Conservation (phyloP, 441 rosid genomes). For the Euphorbia schlechtendalii region DNA sequence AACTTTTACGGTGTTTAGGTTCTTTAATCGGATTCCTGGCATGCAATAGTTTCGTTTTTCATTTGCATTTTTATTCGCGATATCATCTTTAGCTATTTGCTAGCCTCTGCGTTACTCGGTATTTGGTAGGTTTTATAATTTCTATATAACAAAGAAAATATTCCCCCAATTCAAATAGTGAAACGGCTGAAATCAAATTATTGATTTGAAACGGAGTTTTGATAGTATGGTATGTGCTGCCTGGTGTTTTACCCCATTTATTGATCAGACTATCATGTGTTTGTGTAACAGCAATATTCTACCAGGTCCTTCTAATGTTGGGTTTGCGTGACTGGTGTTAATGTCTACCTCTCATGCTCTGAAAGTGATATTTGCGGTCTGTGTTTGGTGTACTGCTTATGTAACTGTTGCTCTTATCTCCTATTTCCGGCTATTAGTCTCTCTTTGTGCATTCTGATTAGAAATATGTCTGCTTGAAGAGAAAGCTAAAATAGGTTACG, state of each 20-base stretch:
- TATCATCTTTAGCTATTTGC: too few species aligned
- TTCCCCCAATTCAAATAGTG: not conserved
- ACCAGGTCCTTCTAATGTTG: constrained; percentile 14
- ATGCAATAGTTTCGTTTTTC: too few species aligned
- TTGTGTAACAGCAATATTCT: not conserved
- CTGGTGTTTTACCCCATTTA: not conserved
- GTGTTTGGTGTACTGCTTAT: constrained; percentile 83
- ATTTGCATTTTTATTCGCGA: too few species aligned
- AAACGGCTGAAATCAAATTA: not conserved
- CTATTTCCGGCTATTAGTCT: constrained; percentile 47
- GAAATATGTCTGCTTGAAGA: constrained; percentile 7
- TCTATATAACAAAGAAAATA: not conserved
- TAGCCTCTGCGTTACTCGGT: too few species aligned
- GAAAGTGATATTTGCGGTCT: constrained; percentile 47
- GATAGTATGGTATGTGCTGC: not conserved
- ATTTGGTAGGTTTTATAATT: not conserved
- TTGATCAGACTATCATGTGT: not conserved
- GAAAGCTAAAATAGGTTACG: constrained; percentile 56
- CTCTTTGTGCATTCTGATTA: constrained; percentile 33
- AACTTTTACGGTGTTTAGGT: too few species aligned
- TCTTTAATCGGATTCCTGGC: too few species aligned
- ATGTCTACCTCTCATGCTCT: constrained; percentile 53
- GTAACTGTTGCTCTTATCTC: constrained; percentile 54
- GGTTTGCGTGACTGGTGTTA: constrained; percentile 24
- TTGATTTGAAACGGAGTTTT: not conserved